Base-by-base conservation (phyloP, 495 filamentous ascomycete species). In the Paragyromitra xinjiangensis region DNA sequence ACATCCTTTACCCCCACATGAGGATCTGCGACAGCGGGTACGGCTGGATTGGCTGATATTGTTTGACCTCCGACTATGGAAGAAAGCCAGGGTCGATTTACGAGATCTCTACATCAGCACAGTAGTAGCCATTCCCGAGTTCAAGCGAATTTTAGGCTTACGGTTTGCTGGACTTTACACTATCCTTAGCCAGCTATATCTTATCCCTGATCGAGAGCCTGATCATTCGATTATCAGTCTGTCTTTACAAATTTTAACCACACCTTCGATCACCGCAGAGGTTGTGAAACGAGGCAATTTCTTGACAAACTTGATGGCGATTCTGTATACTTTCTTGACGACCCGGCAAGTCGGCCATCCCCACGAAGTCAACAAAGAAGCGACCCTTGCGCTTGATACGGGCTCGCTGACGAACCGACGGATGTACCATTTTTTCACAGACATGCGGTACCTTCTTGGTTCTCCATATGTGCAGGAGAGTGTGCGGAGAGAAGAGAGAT, bases 181-280 rank as follows among this genome's bases (percentile, higher is more conserved):
- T 6, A 91, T 91, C 2, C 86, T 99, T 40, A 94, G 95, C 5
- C 94, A 99, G 83, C 85, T 99, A 0, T 99, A 98, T 82, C 89
- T 99, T 16, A 94, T 99, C 79, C 94, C 95, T 4, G 95, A 99
- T 81, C 88, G 95, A 64, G 95, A 99, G 81, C 95, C 95, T 0
- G 95, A 99, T 79, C 94, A 98, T 82, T 98, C 95, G 3, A 98
- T 99, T 81, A 96, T 99, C 86, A 98, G 97, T 81, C 88, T 98
- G 58, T 97, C 94, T 0, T 83, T 98, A 56, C 95, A 99, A 81
- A 97, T 98, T 89, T 86, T 99, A 58, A 98, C 95, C 0, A 97
- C 95, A 0, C 94, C 95, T 3, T 95, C 94, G 2, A 98, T 98
- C 80, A 98, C 94, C 0, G 91, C 92, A 69, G 95, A 99, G 83